Evolutionary conservation across 345 rosid species (phyloP).

Genomic region (Viola odorata): DNA sequence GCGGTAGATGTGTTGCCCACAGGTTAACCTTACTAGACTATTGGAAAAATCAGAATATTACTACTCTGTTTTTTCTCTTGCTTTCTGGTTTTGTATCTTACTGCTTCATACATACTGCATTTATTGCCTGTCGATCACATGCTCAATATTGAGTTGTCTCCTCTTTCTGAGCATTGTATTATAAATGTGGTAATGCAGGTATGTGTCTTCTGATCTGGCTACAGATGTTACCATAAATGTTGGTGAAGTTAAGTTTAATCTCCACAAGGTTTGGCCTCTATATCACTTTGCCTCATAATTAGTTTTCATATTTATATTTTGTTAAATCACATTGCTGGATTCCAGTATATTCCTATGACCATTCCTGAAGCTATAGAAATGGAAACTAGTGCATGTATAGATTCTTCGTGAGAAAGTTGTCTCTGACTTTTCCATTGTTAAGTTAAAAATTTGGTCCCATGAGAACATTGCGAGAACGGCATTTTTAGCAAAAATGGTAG

Average conservation of each 20-base stretch:
- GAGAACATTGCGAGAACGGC: no score
- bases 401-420: no score
- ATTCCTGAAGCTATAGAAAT: no score
- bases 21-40: not conserved
- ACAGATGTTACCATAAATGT: slow-evolving; percentile 64
- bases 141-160: not conserved
- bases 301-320: not conserved
- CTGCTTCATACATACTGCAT: slow-evolving; percentile 5
- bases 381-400: no score
- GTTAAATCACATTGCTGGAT: not conserved
- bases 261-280: slow-evolving; percentile 60
- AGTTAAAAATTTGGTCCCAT: no score
- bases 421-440: no score
- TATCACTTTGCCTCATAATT: not conserved
- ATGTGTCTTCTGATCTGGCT: slow-evolving; percentile 63
- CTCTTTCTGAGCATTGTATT: slow-evolving; percentile 13
- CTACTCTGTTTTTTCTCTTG: not conserved
- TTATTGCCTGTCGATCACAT: slow-evolving; percentile 5
- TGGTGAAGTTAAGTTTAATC: slow-evolving; percentile 72
- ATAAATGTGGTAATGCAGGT: slow-evolving; percentile 39
- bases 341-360: not conserved
- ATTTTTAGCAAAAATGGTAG: no score
- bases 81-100: not conserved
- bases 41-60: not conserved
- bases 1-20: no score